A percentile compares a stretch with the other conserved stretches of the same genome.
Evolutionary conservation across 768 basidiomycete genomes (phyloP).

Genomic region (Suillus bovinus): DNA sequence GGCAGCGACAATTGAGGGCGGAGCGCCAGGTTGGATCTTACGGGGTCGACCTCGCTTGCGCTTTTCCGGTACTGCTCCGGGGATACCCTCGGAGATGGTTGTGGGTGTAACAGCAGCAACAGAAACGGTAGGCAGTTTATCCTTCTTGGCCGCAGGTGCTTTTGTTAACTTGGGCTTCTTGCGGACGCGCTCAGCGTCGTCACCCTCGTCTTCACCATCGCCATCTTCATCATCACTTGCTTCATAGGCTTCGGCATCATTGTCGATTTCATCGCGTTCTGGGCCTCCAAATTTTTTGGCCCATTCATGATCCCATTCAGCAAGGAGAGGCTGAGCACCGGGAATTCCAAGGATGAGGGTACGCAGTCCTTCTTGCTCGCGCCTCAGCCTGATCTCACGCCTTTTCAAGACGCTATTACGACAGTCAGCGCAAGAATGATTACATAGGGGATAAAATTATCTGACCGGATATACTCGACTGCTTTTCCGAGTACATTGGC

Average conservation of each 20-base stretch:
- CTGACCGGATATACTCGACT: conserved; percentile 80
- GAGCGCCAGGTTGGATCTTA: conserved; percentile 59
- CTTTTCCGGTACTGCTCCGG: conserved; percentile 58
- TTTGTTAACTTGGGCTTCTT: conserved; percentile 60
- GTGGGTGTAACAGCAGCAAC: conserved; percentile 25
- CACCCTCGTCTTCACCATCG: conserved; percentile 40
- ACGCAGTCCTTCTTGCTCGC: conserved; percentile 77
- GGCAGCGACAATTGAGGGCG: conserved; percentile 31
- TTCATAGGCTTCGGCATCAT: conserved; percentile 40
- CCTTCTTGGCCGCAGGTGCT: conserved; percentile 47
- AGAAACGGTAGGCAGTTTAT: conserved; percentile 36
- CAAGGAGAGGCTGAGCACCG: conserved; percentile 67
- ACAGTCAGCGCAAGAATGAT: conserved; percentile 10
- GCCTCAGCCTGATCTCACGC: conserved; percentile 67
- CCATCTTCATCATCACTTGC: conserved; percentile 45
- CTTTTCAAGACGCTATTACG: conserved; percentile 69
- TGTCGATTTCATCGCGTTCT: conserved; percentile 71
- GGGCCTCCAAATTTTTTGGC: conserved; percentile 70
- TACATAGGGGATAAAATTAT: conserved; percentile 5
- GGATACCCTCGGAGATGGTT: conserved; percentile 27
- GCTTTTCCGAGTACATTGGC: conserved; percentile 90
- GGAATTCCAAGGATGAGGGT: conserved; percentile 69
- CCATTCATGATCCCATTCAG: conserved; percentile 81
- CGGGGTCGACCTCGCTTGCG: conserved; percentile 83
- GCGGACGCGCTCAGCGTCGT: conserved; percentile 48